Evolutionary conservation across 805 yeast species (phyloP), one percentile per base, ranked within the genome.

Genomic region (Yarrowia porcina): DNA sequence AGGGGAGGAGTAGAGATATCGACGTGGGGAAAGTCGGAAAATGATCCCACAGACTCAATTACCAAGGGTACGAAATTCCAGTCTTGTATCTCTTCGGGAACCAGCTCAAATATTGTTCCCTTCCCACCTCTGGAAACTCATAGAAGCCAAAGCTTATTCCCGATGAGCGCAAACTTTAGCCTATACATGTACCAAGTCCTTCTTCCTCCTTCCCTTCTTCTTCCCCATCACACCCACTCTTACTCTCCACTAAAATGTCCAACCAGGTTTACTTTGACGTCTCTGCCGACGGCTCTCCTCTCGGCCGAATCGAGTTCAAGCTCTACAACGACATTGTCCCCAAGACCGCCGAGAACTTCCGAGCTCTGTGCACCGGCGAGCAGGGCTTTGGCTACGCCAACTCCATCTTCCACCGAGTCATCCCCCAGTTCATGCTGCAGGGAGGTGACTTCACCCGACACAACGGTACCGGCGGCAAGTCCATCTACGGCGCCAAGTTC

Each of bases 371-470:
- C 76, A 91, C 97, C 67, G 97, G 97, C 70, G 97, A 90, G 81
- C 88, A 90, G 84, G 98, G 97, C 67, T 89, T 79, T 72, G 97
- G 97, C 66, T 91, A 86, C 83, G 86, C 87, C 75, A 83, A 81
- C 72, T 89, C 96, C 61, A 81, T 86, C 69, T 92, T 93, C 94
- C 97, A 92, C 90, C 88, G 97, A 82, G 96, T 92, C 68, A 91
- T 91, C 74, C 97, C 97, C 69, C 86, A 88, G 77, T 92, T 92
- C 83, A 92, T 92, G 98, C 82, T 93, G 75, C 98, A 92, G 83
- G 97, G 92, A 76, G 93, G 93, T 81, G 94, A 88, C 79, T 86
- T 88, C 79, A 88, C 90, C 74, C 78, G 81, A 78, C 87, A 89
- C 77, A 86, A 89, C 76, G 97, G 98, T 70, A 85, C 88, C 71